Conservation (phyloP, 371 early-diverging fungal species). For the Mortierella sp. region DNA sequence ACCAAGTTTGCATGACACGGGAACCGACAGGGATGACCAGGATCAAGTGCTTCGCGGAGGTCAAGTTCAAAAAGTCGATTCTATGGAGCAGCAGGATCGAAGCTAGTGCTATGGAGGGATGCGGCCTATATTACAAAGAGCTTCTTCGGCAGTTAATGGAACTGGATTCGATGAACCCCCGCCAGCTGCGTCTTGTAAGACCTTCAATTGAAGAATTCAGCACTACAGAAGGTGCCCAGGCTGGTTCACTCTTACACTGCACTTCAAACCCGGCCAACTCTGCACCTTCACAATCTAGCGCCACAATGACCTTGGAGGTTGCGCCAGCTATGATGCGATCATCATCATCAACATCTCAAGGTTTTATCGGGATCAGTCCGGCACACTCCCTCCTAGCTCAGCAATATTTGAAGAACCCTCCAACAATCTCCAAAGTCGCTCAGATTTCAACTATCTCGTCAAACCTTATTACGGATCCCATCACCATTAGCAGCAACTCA, state of each 20-base stretch:
- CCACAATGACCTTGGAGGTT: neutral
- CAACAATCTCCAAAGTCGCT: neutral
- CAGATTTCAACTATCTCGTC: neutral
- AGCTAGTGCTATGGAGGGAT: constrained; percentile 23
- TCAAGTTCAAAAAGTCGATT: constrained; percentile 33
- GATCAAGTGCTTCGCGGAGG: constrained; percentile 28
- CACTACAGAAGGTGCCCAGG: neutral
- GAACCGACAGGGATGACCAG: constrained; percentile 29
- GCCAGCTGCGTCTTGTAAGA: neutral
- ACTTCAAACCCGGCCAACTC: neutral
- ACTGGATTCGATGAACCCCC: neutral
- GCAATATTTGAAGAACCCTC: constrained; percentile 8
- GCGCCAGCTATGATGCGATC: neutral
- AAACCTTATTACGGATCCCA: neutral
- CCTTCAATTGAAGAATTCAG: neutral
- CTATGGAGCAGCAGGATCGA: constrained; percentile 25
- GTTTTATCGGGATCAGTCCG: constrained; percentile 7
- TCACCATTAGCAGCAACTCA: neutral
- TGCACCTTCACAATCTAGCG: neutral
- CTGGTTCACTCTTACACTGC: neutral
- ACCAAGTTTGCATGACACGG: constrained; percentile 29
- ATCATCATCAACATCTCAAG: neutral
- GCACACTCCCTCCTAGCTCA: constrained; percentile 25
- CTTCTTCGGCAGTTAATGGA: constrained; percentile 25
- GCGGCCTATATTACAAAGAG: constrained; percentile 22